Evolutionary conservation across 2,329 filamentous ascomycete genomes (phyloP).

Genomic region (Plectosphaerella cucumerina): DNA sequence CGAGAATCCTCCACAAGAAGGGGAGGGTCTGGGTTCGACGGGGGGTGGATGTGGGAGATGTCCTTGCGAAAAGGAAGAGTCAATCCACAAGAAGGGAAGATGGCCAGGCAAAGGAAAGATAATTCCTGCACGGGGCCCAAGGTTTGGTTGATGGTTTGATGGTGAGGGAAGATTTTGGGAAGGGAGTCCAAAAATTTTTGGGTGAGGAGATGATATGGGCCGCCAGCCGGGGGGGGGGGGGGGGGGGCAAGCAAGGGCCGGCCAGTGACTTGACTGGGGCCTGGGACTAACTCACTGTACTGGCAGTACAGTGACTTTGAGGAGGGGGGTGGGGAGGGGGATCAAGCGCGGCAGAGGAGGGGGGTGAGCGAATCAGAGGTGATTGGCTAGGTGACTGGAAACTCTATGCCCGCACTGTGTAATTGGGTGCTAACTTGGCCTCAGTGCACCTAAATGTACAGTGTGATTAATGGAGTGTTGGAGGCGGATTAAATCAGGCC

Average conservation of each 20-base stretch:
- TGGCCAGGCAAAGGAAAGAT: constrained; percentile 10
- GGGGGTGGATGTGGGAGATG: constrained; percentile 15
- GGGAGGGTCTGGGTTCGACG: not conserved
- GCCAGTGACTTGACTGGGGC: not conserved
- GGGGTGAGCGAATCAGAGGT: not conserved
- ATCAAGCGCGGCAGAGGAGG: too few species aligned
- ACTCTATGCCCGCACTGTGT: too few species aligned
- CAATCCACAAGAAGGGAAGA: constrained; percentile 16
- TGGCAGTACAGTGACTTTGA: too few species aligned
- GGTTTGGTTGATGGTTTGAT: constrained; percentile 11
- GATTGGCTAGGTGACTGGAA: too few species aligned
- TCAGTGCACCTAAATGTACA: too few species aligned
- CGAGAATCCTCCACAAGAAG: not conserved
- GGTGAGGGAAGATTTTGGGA: constrained; percentile 9
- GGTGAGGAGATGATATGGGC: constrained; percentile 12
- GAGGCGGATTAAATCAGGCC: too few species aligned
- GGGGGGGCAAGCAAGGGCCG: not conserved
- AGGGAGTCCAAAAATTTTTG: constrained; percentile 11
- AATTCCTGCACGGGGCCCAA: constrained; percentile 14
- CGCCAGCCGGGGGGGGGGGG: not conserved
- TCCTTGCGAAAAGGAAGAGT: constrained; percentile 13
- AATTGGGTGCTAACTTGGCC: too few species aligned
- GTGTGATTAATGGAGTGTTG: too few species aligned
- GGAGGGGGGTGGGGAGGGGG: too few species aligned
- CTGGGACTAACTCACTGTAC: too few species aligned